Conservation (phyloP, 148 eudicot species). For the Nyssa sinensis region DNA sequence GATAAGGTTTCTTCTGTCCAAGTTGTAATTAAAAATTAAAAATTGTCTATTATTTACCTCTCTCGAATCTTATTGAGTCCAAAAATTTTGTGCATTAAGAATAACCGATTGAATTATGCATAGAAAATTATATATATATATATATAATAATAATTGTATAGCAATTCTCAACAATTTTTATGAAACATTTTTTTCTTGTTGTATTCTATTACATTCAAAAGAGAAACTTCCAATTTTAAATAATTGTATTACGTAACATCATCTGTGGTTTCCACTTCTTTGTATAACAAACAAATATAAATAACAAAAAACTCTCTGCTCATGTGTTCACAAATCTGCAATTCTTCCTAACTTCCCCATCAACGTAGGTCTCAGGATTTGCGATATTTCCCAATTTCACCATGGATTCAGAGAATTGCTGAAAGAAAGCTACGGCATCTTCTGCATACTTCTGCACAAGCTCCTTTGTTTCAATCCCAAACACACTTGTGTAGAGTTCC, state of each 20-base stretch:
- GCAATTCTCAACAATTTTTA: no score
- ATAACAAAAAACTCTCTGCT: background rate
- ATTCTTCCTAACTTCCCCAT: constrained; percentile 85
- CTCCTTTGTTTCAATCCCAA: constrained; percentile 61
- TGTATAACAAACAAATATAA: constrained; percentile 7
- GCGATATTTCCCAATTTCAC: constrained; percentile 87
- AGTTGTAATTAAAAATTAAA: no score
- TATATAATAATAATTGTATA: no score
- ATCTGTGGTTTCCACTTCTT: constrained; percentile 11
- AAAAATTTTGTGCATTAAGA: no score
- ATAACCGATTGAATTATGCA: no score
- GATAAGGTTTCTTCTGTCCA: no score
- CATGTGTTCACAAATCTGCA: constrained; percentile 86
- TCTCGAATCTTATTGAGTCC: no score
- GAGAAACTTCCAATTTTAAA: background rate
- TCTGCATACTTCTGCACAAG: constrained; percentile 67
- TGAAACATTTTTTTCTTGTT: no score
- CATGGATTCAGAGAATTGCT: constrained; percentile 91
- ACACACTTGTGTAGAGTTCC: constrained; percentile 67
- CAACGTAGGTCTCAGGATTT: constrained; percentile 51
- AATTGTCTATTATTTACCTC: no score
- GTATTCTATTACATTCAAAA: background rate
- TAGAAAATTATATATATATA: no score
- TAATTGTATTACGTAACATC: background rate
- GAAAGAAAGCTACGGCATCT: constrained; percentile 58